Percentiles rank a stretch among this genome's conserved stretches.
These are phyloP conservation scores for Debaryomyces udenii DNA, from an alignment of 1,139 yeast genomes.

Conservation along the genomic window DNA sequence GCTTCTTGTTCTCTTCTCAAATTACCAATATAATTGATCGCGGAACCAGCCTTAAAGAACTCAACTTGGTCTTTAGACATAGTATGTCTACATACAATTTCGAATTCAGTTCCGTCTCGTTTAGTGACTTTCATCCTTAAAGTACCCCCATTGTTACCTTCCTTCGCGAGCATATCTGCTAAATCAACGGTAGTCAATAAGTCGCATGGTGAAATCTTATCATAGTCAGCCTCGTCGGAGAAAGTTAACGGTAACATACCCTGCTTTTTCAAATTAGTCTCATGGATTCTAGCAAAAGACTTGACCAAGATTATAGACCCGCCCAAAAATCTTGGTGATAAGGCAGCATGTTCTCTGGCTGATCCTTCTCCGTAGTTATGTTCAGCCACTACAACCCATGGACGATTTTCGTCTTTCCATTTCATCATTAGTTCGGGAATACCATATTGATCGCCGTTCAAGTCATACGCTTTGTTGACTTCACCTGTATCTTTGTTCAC, in stretches of 20 bases:
- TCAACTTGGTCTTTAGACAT: conserved; percentile 96
- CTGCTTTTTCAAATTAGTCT: conserved; percentile 89
- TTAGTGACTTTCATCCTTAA: conserved; percentile 74
- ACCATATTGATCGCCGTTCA: conserved; percentile 74
- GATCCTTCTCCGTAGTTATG: conserved; percentile 99
- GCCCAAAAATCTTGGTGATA: conserved; percentile 92
- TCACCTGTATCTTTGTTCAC: conserved; percentile 96
- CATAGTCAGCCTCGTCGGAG: conserved; percentile 88
- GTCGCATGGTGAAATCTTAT: conserved; percentile 75
- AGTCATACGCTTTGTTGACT: conserved; percentile 86
- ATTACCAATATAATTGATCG: conserved; percentile 89
- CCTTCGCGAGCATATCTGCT: conserved; percentile 73
- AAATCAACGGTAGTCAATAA: conserved; percentile 76
- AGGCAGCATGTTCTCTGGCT: conserved; percentile 98
- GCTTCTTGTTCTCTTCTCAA: conserved; percentile 37
- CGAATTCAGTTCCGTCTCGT: conserved; percentile 69
- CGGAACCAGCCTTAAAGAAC: conserved; percentile 96
- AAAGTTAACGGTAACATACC: conserved; percentile 95
- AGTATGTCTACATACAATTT: conserved; percentile 82
- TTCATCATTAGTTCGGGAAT: conserved; percentile 97
- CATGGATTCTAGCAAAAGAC: conserved; percentile 91
- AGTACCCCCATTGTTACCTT: conserved; percentile 86
- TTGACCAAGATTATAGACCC: conserved; percentile 88
- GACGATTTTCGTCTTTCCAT: conserved; percentile 83
- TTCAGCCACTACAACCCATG: conserved; percentile 96